Conservation (phyloP, 306 rosid genomes). For the Canavalia gladiata region DNA sequence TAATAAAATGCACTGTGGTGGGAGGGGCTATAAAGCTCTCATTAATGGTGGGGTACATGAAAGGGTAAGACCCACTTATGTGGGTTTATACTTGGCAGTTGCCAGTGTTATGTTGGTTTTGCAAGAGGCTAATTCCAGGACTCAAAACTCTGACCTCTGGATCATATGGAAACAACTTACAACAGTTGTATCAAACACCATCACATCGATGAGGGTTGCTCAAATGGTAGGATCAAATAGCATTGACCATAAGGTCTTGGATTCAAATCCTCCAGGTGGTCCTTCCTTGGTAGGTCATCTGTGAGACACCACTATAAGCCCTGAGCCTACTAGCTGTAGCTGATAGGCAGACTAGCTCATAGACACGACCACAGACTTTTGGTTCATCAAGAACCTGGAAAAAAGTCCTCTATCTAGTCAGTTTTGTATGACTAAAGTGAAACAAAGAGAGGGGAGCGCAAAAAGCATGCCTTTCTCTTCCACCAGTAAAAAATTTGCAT, state of each 20-base stretch:
- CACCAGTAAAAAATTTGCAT: neutral
- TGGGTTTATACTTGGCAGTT: neutral
- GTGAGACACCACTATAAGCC: neutral
- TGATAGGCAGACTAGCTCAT: slow-evolving; percentile 1
- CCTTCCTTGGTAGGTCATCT: neutral
- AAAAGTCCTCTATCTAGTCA: slow-evolving; percentile 1
- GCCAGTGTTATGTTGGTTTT: neutral
- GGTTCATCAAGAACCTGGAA: slow-evolving; percentile 35
- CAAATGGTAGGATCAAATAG: slow-evolving; percentile 4
- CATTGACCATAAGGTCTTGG: neutral
- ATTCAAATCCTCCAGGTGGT: neutral
- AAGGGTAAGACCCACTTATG: neutral
- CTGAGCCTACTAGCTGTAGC: slow-evolving; percentile 1
- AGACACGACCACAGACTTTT: neutral
- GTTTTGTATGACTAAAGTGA: slow-evolving; percentile 17
- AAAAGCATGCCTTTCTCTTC: slow-evolving; percentile 17
- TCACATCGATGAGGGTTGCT: neutral
- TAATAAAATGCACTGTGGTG: neutral
- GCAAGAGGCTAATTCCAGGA: slow-evolving; percentile 10
- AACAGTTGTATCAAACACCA: neutral
- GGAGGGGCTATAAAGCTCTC: neutral
- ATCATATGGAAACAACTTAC: slow-evolving; percentile 16
- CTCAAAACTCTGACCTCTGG: slow-evolving; percentile 5
- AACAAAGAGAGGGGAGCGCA: neutral
- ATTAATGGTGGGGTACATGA: neutral